Percentiles rank a stretch among this genome's conserved stretches.
Evolutionary conservation across 371 early-diverging fungal species (phyloP).

Genomic region (Syncephalastrum contaminatum): DNA sequence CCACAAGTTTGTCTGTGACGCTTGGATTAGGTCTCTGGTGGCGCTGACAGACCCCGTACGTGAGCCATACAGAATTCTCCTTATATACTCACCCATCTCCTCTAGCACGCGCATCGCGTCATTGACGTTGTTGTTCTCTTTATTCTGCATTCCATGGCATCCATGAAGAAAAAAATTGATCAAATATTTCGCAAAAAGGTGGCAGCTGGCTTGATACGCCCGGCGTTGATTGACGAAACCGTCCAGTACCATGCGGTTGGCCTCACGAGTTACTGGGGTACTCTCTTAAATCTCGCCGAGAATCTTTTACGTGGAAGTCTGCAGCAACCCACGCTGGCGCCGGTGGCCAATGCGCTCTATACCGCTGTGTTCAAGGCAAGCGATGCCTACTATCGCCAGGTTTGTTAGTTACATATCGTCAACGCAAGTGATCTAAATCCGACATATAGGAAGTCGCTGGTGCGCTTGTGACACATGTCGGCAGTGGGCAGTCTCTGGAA

Average conservation of each 20-base stretch:
- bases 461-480: slow-evolving; percentile 79
- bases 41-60: slow-evolving; percentile 38
- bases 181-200: slow-evolving; percentile 58
- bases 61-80: not conserved
- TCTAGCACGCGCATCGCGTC: slow-evolving; percentile 45
- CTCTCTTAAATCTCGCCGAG: slow-evolving; percentile 63
- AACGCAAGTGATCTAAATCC: not conserved
- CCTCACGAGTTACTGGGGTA: slow-evolving; percentile 54
- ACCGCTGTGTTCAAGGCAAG: slow-evolving; percentile 51
- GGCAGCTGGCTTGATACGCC: slow-evolving; percentile 47
- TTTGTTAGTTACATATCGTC: not conserved
- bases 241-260: slow-evolving; percentile 52
- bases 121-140: slow-evolving; percentile 70
- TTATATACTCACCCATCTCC: not conserved
- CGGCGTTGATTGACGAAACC: slow-evolving; percentile 49
- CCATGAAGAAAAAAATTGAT: slow-evolving; percentile 68
- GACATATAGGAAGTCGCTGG: slow-evolving; percentile 65
- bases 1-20: slow-evolving; percentile 69
- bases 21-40: slow-evolving; percentile 66
- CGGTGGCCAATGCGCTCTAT: slow-evolving; percentile 55
- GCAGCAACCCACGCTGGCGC: slow-evolving; percentile 40
- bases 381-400: slow-evolving; percentile 67
- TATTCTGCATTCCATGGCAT: slow-evolving; percentile 64
- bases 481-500: slow-evolving; percentile 69
- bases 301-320: slow-evolving; percentile 58